A percentile compares a stretch with the other conserved stretches of the same genome.
phyloP scores from a whole-genome alignment of 352 stramenopile genomes.

The Phytophthora megakarya region DNA sequence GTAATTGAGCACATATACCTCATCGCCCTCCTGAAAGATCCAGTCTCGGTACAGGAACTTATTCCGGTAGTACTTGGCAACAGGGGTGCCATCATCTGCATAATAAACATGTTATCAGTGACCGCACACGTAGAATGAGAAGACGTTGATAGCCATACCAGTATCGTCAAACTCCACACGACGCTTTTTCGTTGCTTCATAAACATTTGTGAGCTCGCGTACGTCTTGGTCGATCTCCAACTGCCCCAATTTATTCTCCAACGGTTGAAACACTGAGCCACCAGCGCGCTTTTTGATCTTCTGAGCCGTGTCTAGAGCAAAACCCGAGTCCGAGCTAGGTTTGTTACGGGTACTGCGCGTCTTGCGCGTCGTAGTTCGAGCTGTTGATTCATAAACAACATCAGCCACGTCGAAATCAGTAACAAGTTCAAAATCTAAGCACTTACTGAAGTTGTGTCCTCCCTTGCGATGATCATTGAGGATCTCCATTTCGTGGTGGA shows the following conservation, averaged over 20 bases:
- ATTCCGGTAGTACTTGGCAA: conserved; percentile 72
- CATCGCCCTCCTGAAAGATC: conserved; percentile 81
- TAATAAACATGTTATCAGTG: conserved; percentile 27
- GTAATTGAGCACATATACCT: conserved; percentile 75
- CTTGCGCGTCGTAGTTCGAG: conserved; percentile 73
- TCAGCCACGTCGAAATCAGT: conserved; percentile 14
- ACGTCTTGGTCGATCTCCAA: conserved; percentile 78
- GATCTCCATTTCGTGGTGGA: conserved; percentile 87
- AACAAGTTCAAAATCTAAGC: background rate
- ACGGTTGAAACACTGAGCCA: conserved; percentile 66
- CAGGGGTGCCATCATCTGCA: conserved; percentile 45
- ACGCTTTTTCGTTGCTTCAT: conserved; percentile 68
- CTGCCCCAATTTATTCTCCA: conserved; percentile 74
- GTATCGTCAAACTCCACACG: conserved; percentile 51
- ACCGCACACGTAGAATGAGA: conserved; percentile 9
- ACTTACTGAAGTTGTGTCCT: conserved; percentile 47
- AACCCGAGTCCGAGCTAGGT: conserved; percentile 36
- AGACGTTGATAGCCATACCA: conserved; percentile 23
- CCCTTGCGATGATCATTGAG: conserved; percentile 76
- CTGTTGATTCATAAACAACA: conserved; percentile 30
- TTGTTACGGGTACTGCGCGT: conserved; percentile 76
- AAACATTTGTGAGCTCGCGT: conserved; percentile 55
- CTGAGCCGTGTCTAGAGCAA: conserved; percentile 57
- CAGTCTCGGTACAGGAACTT: conserved; percentile 79
- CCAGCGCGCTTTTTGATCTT: conserved; percentile 76